These are phyloP conservation scores for Leptomonas seymouri DNA, from an alignment of 208 protist genomes.

Conservation along the genomic window DNA sequence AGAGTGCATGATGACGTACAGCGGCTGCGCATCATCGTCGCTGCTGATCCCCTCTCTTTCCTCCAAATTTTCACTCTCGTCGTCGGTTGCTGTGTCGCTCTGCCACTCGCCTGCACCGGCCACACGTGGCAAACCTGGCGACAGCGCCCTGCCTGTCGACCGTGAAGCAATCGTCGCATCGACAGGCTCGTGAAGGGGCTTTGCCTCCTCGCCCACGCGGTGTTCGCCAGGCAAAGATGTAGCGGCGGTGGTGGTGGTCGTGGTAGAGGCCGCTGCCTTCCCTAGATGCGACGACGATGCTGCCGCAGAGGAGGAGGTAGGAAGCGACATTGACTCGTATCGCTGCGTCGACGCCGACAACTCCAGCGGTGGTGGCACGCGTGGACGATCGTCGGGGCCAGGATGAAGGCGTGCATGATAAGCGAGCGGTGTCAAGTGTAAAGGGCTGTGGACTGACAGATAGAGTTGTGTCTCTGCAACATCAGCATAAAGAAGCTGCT, in stretches of 20 bases:
- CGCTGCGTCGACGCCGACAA: not conserved
- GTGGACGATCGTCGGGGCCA: not conserved
- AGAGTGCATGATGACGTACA: slow-evolving; percentile 59
- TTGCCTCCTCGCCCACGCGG: not conserved
- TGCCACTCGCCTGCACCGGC: not conserved
- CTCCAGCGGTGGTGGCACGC: slow-evolving; percentile 11
- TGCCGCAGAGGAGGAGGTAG: no score
- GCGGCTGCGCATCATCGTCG: slow-evolving; percentile 19
- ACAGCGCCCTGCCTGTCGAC: not conserved
- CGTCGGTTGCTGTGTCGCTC: not conserved
- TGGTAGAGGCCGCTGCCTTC: no score
- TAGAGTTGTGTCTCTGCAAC: not conserved
- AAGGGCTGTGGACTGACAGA: slow-evolving; percentile 16
- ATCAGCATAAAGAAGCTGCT: not conserved
- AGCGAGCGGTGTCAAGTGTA: slow-evolving; percentile 13
- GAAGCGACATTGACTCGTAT: not conserved
- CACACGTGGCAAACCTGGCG: not conserved
- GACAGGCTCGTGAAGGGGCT: not conserved
- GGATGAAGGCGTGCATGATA: slow-evolving; percentile 2
- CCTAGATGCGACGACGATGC: no score
- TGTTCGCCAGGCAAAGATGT: not conserved
- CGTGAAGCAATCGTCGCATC: not conserved
- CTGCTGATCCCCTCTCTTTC: not conserved
- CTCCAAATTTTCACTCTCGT: not conserved
- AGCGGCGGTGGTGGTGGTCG: no score